Evolutionary conservation across 805 yeast species (phyloP), one percentile per base, ranked within the genome.

Genomic region (Candida silvicultrix): DNA sequence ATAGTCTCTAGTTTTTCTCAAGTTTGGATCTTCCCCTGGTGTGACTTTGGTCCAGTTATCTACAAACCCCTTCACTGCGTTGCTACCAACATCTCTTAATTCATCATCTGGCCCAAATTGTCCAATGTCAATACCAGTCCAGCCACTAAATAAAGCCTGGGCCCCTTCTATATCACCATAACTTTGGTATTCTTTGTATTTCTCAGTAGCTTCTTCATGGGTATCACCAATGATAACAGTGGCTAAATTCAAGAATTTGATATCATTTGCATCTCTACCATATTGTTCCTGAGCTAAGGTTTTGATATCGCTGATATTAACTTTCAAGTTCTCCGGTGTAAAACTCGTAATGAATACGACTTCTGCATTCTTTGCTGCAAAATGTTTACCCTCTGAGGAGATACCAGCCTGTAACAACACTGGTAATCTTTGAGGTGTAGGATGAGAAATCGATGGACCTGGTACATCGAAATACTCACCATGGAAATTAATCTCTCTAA

Each of bases 341-440:
- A 35, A 35, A 19, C 19, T 35, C 19, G 38, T 35, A 4, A 35
- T 18, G 18, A 35, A 35, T 18, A 35, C 23, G 3, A 35, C 4
- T 35, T 67, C 72, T 3, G 70, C 72, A 50, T 66, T 58, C 42
- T 57, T 58, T n/a, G 72, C 70, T 19, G 68, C 72, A 52, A 64
- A 66, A 12, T 63, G 59, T 32, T 58, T 57, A 6, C 72, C 72
- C 15, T 54, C 55, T 16, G 56, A 50, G 16, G 71, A 67, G 34
- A 67, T 55, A 8, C 72, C 72, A 2, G 72, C 72, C 48, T 67
- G 72, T 34, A 67, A 54, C 29, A 67, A 49, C 20, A 67, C 60
- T 4, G 72, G 72, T 5, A 69, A 49, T 51, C 72, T 57, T 47
- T 67, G 72, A 3, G 68, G 69, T 5, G 71, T 54, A 1, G 72